Base-by-base conservation (phyloP, 805 yeast species). In the Maudiozyma saulgeensis region DNA sequence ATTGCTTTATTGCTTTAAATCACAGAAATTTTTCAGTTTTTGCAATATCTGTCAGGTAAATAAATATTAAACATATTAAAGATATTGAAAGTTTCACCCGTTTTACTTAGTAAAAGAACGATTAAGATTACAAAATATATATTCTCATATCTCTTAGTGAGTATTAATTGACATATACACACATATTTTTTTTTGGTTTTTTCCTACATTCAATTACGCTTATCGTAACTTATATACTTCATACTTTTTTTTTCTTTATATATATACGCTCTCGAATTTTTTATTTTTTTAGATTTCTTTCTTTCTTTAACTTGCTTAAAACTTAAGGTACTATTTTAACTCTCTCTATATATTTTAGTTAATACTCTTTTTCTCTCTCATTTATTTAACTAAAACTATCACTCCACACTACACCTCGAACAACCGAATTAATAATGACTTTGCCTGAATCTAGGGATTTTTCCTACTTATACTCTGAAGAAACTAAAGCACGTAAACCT, bases 401-500 rank as follows among this genome's bases (percentile, higher is more conserved):
- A 21, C 23, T 21, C 3, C 4, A 21, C 3, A 21, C 23, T 3
- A 21, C 23, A 3, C 23, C 23, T 21, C 23, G 32, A 11, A 28
- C 32, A 28, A 4, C 8, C 32, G 4, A 16, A 39, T 19, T 7
- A 18, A 12, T 9, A 19, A 64, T 62, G 64, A 59, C 64, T 16
- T 49, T 63, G 56, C 68, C 73, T 37, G 65, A 64, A 52, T 74
- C 95, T 34, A 84, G 81, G 67, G 95, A 91, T 66, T 74, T 93
- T 53, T 61, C 80, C 16, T 87, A 88, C 69, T 75, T 79, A 54
- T 75, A 85, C 52, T 87, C 96, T 26, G 79, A 72, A 4, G 97
- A 91, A 70, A 80, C 96, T 39, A 75, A 75, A 54, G 70, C 83
- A 15, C 84, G 98, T 71, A 71, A 76, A 45, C 79, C 84, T 35